Conservation (phyloP, 331 rosid genomes). For the Quercus tomentella region DNA sequence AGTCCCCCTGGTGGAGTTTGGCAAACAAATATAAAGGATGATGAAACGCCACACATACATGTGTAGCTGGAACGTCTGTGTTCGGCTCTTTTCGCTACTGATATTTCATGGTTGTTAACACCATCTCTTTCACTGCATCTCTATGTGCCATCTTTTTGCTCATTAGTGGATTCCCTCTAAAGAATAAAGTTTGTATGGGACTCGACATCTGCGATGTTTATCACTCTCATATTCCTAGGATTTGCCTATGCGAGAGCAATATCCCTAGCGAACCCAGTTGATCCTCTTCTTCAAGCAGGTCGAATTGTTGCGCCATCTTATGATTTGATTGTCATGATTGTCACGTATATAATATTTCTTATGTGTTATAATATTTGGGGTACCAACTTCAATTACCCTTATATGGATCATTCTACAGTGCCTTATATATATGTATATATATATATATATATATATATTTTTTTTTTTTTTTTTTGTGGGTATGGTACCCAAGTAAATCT, state of each 20-base stretch:
- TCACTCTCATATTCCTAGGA: neutral
- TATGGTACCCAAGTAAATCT: too few relatives aligned
- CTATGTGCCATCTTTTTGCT: neutral
- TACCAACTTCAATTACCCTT: too few relatives aligned
- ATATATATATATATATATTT: too few relatives aligned
- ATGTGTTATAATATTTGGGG: too few relatives aligned
- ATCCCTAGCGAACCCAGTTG: neutral
- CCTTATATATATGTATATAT: too few relatives aligned
- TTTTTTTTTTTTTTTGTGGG: too few relatives aligned
- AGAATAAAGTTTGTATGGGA: neutral
- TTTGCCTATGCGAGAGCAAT: neutral
- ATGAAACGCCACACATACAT: neutral
- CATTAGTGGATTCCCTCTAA: neutral
- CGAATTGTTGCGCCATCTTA: too few relatives aligned
- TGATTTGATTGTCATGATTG: too few relatives aligned
- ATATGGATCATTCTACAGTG: too few relatives aligned
- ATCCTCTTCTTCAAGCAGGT: neutral
- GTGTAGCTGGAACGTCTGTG: neutral
- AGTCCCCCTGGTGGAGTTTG: conserved; percentile 47
- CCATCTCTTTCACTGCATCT: neutral
- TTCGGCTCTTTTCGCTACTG: neutral
- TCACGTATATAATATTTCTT: too few relatives aligned
- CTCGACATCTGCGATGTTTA: neutral
- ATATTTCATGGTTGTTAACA: neutral
- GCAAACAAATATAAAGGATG: neutral